Percentiles rank a stretch among this genome's conserved stretches.
phyloP scores from a whole-genome alignment of 2,329 filamentous ascomycete species.

The Metarhizium album region DNA sequence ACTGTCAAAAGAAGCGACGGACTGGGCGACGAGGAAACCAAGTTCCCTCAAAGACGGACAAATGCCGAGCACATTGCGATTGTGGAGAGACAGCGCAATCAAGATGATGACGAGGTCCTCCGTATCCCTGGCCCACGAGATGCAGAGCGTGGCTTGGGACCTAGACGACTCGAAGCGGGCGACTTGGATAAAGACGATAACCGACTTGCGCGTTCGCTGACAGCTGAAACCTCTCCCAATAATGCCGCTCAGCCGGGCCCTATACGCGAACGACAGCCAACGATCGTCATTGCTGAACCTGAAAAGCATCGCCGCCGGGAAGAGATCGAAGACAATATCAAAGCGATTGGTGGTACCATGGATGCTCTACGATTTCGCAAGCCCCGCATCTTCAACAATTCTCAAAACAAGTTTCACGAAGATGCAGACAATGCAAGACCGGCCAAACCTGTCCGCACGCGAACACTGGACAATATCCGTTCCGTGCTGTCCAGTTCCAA shows the following conservation, averaged over 20 bases:
- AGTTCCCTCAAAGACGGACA: constrained; percentile 38
- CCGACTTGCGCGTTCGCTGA: constrained; percentile 13
- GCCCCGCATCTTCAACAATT: constrained; percentile 27
- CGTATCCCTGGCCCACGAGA: constrained; percentile 89
- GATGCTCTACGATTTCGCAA: constrained; percentile 33
- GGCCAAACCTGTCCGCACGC: constrained; percentile 23
- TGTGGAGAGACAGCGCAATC: constrained; percentile 70
- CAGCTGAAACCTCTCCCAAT: constrained; percentile 15
- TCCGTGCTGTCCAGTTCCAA: constrained; percentile 44
- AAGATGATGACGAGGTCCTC: constrained; percentile 61
- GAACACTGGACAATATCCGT: constrained; percentile 49
- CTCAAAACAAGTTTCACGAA: constrained; percentile 28
- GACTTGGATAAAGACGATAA: constrained; percentile 28
- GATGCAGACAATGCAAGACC: constrained; percentile 18
- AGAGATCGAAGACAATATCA: constrained; percentile 30
- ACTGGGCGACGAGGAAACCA: constrained; percentile 35
- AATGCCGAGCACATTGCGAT: constrained; percentile 82
- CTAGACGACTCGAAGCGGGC: constrained; percentile 38
- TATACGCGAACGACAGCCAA: constrained; percentile 34
- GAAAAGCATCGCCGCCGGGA: constrained; percentile 26
- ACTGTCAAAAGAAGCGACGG: constrained; percentile 52
- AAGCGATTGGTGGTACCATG: constrained; percentile 28
- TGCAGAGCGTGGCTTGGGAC: constrained; percentile 70
- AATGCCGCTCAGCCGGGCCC: constrained; percentile 12
- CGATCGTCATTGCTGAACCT: constrained; percentile 59